A percentile compares a stretch with the other conserved stretches of the same genome.
phyloP scores from a whole-genome alignment of 176 grass and related monocot genomes.

The Chloris gayana region DNA sequence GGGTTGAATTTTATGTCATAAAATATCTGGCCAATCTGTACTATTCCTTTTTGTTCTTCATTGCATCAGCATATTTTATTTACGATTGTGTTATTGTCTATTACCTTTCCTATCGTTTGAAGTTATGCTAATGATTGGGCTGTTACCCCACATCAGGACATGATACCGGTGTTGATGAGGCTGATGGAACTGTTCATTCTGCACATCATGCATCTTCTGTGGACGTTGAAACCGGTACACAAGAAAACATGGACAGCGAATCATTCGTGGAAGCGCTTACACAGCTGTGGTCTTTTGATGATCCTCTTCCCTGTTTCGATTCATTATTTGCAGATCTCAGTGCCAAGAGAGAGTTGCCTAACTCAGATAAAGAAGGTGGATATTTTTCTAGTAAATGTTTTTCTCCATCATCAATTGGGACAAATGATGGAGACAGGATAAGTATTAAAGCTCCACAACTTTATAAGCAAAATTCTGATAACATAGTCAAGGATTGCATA shows the following conservation, averaged over 20 bases:
- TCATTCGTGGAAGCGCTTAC: not conserved
- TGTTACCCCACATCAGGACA: slow-evolving; percentile 17
- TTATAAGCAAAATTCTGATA: slow-evolving; percentile 22
- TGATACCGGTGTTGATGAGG: slow-evolving; percentile 24
- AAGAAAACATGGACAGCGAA: slow-evolving; percentile 11
- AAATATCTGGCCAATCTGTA: not conserved
- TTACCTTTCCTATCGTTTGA: slow-evolving; percentile 4
- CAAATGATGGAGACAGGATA: slow-evolving; percentile 14
- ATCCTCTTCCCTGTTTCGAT: not conserved
- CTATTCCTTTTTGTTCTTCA: not conserved
- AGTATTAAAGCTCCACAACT: slow-evolving; percentile 11
- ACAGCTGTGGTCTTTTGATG: not conserved
- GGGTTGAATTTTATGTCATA: not conserved
- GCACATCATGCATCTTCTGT: slow-evolving; percentile 30
- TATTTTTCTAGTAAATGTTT: slow-evolving; percentile 14
- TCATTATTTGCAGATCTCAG: slow-evolving; percentile 1
- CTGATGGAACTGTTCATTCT: slow-evolving; percentile 37
- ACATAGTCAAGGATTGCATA: not conserved
- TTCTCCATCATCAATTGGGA: not conserved
- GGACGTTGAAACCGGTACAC: slow-evolving; percentile 18
- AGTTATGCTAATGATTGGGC: slow-evolving; percentile 26
- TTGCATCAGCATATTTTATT: slow-evolving; percentile 18
- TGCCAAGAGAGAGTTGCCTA: not conserved
- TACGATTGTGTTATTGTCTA: not conserved
- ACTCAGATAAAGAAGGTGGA: slow-evolving; percentile 34